Conservation (phyloP, 768 basidiomycete species). For the Exidia glandulosa region DNA sequence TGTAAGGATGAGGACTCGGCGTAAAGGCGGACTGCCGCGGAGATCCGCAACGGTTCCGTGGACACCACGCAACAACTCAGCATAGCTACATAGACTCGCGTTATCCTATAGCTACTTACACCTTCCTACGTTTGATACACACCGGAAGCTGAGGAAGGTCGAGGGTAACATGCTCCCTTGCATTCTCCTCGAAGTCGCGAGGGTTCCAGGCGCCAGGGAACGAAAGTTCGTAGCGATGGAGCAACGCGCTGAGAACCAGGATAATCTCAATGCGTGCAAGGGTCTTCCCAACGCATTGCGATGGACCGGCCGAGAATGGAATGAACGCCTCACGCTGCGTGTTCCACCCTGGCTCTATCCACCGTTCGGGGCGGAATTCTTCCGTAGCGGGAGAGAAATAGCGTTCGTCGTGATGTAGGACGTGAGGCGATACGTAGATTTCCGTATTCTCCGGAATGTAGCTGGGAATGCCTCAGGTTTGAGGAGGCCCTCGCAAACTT, state of each 20-base stretch:
- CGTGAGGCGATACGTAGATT: conserved; percentile 31
- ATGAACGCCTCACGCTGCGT: conserved; percentile 3
- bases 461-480: conserved; percentile 15
- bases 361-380: conserved; percentile 32
- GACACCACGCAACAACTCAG: not conserved
- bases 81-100: not conserved
- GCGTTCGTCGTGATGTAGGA: conserved; percentile 34
- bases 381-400: conserved; percentile 37
- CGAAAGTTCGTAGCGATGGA: conserved; percentile 27
- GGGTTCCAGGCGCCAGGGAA: conserved; percentile 23
- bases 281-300: conserved; percentile 40
- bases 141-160: conserved; percentile 21
- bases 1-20: not conserved
- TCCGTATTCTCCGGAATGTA: conserved; percentile 35
- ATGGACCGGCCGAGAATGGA: conserved; percentile 11
- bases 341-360: conserved; percentile 21
- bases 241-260: conserved; percentile 25
- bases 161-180: conserved; percentile 26
- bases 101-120: not conserved
- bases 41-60: not conserved
- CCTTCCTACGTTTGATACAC: not conserved
- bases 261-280: conserved; percentile 33
- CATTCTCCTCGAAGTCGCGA: conserved; percentile 20
- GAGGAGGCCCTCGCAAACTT: not conserved
- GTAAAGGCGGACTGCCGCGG: not conserved